These are phyloP conservation scores for Sphagnum magellanicum DNA, from an alignment of 228 moss, liverwort and hornwort genomes.

Conservation along the genomic window DNA sequence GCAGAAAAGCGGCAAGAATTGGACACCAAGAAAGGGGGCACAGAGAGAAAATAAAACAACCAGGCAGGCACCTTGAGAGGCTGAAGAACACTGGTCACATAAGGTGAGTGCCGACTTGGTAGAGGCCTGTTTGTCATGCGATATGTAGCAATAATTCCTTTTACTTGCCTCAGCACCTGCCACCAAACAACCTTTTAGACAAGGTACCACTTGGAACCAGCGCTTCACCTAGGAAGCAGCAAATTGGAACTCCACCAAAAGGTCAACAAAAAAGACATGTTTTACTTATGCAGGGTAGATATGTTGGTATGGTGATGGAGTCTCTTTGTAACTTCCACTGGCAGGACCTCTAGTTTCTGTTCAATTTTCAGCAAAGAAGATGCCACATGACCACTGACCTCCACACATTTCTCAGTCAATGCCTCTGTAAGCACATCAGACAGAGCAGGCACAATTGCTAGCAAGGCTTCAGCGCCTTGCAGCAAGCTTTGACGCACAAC, in stretches of 20 bases:
- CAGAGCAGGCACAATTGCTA: constrained; percentile 55
- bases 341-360: too few relatives aligned
- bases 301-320: too few relatives aligned
- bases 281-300: too few relatives aligned
- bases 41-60: neutral
- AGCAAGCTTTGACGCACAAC: constrained; percentile 61
- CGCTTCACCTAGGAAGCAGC: too few relatives aligned
- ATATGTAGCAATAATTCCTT: constrained; percentile 84
- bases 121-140: constrained; percentile 89
- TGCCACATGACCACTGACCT: constrained; percentile 42
- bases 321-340: too few relatives aligned
- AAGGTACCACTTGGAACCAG: too few relatives aligned
- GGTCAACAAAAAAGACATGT: too few relatives aligned
- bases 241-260: too few relatives aligned
- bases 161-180: constrained; percentile 86
- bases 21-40: neutral
- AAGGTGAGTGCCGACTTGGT: constrained; percentile 81
- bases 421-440: constrained; percentile 83
- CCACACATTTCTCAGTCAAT: constrained; percentile 84
- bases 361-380: too few relatives aligned
- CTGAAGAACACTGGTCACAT: constrained; percentile 75
- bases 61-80: constrained; percentile 58
- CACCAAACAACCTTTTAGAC: constrained; percentile 2
- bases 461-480: constrained; percentile 60
- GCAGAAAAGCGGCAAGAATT: neutral